Percentiles rank a stretch among this genome's conserved stretches.
These are phyloP conservation scores for Umbellularia californica DNA, from an alignment of 164 flowering plant genomes.

Conservation along the genomic window DNA sequence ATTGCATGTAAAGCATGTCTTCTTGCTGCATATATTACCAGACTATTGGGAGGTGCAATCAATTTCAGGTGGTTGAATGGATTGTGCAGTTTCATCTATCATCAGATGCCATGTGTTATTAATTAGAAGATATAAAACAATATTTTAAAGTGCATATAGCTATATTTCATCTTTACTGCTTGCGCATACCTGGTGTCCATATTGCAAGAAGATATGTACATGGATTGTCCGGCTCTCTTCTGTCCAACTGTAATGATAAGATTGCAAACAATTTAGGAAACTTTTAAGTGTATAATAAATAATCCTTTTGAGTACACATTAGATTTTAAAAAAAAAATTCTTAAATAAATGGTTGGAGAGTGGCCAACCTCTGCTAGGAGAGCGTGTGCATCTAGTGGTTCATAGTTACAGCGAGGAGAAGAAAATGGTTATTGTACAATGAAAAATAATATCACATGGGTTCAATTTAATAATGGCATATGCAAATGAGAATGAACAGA, in stretches of 20 bases:
- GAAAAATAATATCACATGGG: background rate
- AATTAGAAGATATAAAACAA: background rate
- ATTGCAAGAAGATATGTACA: slow-evolving; percentile 85
- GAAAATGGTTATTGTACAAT: slow-evolving; percentile 13
- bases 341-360: background rate
- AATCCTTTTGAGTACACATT: background rate
- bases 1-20: slow-evolving; percentile 74
- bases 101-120: background rate
- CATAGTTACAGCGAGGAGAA: slow-evolving; percentile 59
- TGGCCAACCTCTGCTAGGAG: background rate
- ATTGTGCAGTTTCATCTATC: slow-evolving; percentile 80
- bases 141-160: background rate
- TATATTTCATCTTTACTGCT: background rate
- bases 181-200: slow-evolving; percentile 86
- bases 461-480: too few species aligned
- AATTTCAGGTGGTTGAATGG: slow-evolving; percentile 56
- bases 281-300: too few species aligned
- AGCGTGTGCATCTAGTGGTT: slow-evolving; percentile 27
- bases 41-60: slow-evolving; percentile 36
- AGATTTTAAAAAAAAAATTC: background rate
- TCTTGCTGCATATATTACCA: slow-evolving; percentile 46
- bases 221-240: slow-evolving; percentile 84
- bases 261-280: too few species aligned
- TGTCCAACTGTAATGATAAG: slow-evolving; percentile 49
- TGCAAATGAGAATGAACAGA: too few species aligned